phyloP scores from a whole-genome alignment of 352 stramenopile species.

The Pythium aquatile region DNA sequence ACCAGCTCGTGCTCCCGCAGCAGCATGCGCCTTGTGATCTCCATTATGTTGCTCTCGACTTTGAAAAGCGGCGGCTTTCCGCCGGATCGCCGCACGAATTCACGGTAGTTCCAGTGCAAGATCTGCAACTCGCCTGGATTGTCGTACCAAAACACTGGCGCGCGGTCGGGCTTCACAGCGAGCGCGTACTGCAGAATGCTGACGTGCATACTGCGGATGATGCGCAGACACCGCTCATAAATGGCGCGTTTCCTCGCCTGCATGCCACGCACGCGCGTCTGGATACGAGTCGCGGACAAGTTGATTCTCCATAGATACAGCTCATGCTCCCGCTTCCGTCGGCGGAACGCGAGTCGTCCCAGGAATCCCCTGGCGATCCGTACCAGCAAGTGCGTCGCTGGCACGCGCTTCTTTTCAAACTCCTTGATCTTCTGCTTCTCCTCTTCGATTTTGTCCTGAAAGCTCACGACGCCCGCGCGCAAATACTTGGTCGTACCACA shows the following conservation, averaged over 20 bases:
- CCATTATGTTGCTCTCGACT: constrained; percentile 71
- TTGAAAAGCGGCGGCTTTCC: constrained; percentile 59
- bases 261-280: constrained; percentile 58
- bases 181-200: constrained; percentile 50
- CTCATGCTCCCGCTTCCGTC: constrained; percentile 43
- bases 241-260: constrained; percentile 49
- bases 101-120: constrained; percentile 75
- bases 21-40: constrained; percentile 67
- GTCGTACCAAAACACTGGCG: constrained; percentile 80
- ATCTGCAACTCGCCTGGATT: constrained; percentile 54
- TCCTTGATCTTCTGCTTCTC: constrained; percentile 58
- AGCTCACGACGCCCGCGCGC: constrained; percentile 66
- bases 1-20: constrained; percentile 59
- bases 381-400: constrained; percentile 54
- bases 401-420: constrained; percentile 53
- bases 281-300: constrained; percentile 48
- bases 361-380: constrained; percentile 66
- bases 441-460: constrained; percentile 75
- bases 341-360: constrained; percentile 50
- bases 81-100: constrained; percentile 67
- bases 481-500: constrained; percentile 72
- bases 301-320: constrained; percentile 56
- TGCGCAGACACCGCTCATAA: constrained; percentile 63
- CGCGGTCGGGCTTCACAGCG: constrained; percentile 29
- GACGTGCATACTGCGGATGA: constrained; percentile 57